A percentile compares a stretch with the other conserved stretches of the same genome.
Evolutionary conservation across 108 stramenopile genomes (phyloP).

Genomic region (Skeletonema potamos): DNA sequence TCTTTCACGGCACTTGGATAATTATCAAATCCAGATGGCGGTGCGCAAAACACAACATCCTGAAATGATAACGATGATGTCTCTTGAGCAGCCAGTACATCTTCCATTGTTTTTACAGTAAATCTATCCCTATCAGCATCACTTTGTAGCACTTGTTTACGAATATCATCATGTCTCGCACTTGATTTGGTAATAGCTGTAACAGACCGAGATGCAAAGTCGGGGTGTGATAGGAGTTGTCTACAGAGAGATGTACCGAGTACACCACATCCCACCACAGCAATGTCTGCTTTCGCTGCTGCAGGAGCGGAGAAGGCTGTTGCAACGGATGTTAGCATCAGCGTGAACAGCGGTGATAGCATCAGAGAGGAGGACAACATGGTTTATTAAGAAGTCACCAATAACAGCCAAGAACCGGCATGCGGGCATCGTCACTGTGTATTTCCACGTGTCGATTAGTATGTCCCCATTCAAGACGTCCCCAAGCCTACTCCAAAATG

Average conservation of each 20-base stretch:
- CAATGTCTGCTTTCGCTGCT: constrained; percentile 24
- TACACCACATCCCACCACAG: constrained; percentile 85
- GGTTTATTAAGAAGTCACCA: too few species aligned
- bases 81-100: constrained; percentile 1
- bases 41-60: constrained; percentile 89
- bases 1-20: constrained; percentile 66
- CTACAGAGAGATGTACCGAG: constrained; percentile 83
- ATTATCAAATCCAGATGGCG: constrained; percentile 87
- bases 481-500: too few species aligned
- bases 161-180: constrained; percentile 60
- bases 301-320: constrained; percentile 16
- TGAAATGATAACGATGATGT: constrained; percentile 34
- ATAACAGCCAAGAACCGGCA: too few species aligned
- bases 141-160: constrained; percentile 34
- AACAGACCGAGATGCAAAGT: constrained; percentile 50
- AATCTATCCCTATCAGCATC: constrained; percentile 38
- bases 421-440: too few species aligned
- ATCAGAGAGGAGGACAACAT: background rate
- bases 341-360: background rate
- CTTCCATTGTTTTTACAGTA: constrained; percentile 51
- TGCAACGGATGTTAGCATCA: background rate
- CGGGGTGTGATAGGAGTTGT: constrained; percentile 58
- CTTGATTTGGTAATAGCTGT: constrained; percentile 80
- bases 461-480: too few species aligned
- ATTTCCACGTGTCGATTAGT: too few species aligned